Base-by-base conservation (phyloP, 768 basidiomycete genomes). In the Tremella mesenterica region DNA sequence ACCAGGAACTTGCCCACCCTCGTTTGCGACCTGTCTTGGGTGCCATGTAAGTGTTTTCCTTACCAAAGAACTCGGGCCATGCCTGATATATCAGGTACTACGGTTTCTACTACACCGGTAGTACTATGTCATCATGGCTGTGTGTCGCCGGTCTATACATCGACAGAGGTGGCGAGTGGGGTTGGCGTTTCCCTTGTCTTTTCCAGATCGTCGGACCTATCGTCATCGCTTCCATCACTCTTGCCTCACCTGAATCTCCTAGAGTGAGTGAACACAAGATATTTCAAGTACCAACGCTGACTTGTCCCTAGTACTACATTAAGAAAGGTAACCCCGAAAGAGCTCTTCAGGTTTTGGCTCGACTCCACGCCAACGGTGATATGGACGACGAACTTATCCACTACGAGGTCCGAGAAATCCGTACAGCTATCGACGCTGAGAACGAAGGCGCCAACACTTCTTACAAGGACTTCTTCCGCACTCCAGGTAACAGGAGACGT, bases 401-500 rank as follows among this genome's bases (percentile, higher is more conserved):
- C 23, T 56, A 57, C 44, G 69, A 72, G 47, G 49, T 69, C 48
- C 48, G 56, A 27, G 69, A 70, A 50, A 63, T 70, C 49, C 52
- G 54, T 25, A 56, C 57, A 1, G 57, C 54, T 2, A 52, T 71
- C 44, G 61, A 63, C 23, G 27, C 49, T 8, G 66, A 68, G 21
- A 26, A 46, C 21, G 25, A n/a, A 16, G 29, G 53, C 44, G 48
- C 27, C 36, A 51, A 29, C 33, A 51, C 45, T 18, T 26, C 31
- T 20, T 55, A 44, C 43, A 18, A 36, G 27, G 31, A 36, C 28
- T 13, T 59, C 21, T 26, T 50, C 49, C 75, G 9, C 84, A 82
- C 0, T 77, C 79, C 3, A 84, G 85, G 82, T 28, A 81, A 79
- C 63, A 78, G 86, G 3, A 81, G 86, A 80, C 74, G 78, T 44